Evolutionary conservation across 2,329 filamentous ascomycete genomes (phyloP).

Genomic region (Aspergillus eucalypticola): DNA sequence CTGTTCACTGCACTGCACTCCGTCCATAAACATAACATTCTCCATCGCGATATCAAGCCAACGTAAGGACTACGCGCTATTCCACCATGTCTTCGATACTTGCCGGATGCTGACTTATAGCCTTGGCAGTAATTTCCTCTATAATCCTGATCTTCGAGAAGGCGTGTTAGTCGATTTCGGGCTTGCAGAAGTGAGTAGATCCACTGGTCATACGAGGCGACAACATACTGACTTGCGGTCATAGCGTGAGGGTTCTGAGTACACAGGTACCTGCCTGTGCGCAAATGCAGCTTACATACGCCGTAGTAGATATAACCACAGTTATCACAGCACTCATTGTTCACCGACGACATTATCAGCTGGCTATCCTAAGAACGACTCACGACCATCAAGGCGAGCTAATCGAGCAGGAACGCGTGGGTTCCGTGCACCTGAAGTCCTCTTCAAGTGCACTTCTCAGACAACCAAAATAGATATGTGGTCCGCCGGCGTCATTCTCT

Average conservation of each 20-base stretch:
- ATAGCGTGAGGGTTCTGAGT: slow-evolving; percentile 57
- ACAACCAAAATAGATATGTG: slow-evolving; percentile 94
- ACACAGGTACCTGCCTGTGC: slow-evolving; percentile 67
- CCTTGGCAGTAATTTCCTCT: slow-evolving; percentile 72
- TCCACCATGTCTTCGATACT: not conserved
- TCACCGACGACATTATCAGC: slow-evolving; percentile 48
- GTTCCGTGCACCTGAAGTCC: slow-evolving; percentile 92
- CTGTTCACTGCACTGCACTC: slow-evolving; percentile 81
- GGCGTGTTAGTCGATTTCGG: slow-evolving; percentile 98
- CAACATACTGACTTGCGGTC: slow-evolving; percentile 8
- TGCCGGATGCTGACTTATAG: slow-evolving; percentile 9
- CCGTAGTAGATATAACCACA: slow-evolving; percentile 57
- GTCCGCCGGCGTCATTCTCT: slow-evolving; percentile 93
- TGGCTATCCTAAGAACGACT: slow-evolving; percentile 87
- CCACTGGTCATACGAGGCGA: not conserved
- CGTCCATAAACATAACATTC: slow-evolving; percentile 79
- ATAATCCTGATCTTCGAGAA: slow-evolving; percentile 72
- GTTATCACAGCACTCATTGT: slow-evolving; percentile 58
- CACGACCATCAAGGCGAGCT: slow-evolving; percentile 80
- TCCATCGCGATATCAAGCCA: slow-evolving; percentile 95
- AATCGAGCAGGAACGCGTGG: slow-evolving; percentile 94
- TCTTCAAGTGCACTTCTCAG: slow-evolving; percentile 96
- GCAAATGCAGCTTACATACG: slow-evolving; percentile 65
- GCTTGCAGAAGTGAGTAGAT: slow-evolving; percentile 68
- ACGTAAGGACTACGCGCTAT: slow-evolving; percentile 53